phyloP scores from a whole-genome alignment of 208 protist genomes.

The Tritrichomonas foetus region DNA sequence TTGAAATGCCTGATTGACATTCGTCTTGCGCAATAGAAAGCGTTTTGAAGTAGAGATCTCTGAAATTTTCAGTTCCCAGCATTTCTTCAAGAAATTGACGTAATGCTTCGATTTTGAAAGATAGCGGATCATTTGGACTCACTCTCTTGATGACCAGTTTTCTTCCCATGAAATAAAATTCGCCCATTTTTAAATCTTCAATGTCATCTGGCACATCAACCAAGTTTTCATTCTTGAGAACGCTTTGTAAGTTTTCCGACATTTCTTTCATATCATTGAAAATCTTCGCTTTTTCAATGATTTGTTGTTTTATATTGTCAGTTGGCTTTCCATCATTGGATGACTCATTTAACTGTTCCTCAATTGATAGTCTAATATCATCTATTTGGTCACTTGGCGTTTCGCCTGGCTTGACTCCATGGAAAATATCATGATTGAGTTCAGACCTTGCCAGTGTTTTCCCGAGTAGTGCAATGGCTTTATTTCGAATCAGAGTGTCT shows the following conservation, averaged over 20 bases:
- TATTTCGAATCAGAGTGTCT: not conserved
- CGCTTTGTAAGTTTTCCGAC: not conserved
- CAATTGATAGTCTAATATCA: not conserved
- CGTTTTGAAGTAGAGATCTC: not conserved
- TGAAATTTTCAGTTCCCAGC: slow-evolving; percentile 2
- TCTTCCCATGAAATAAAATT: slow-evolving; percentile 34
- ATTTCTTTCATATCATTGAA: slow-evolving; percentile 20
- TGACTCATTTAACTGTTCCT: not conserved
- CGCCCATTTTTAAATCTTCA: not conserved
- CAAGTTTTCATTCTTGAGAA: not conserved
- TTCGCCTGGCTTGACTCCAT: not conserved
- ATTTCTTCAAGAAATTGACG: not conserved
- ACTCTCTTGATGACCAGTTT: not conserved
- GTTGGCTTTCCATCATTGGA: too few relatives aligned
- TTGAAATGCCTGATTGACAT: not conserved
- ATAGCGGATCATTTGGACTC: not conserved
- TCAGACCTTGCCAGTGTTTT: not conserved
- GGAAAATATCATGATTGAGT: not conserved
- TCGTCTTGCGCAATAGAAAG: not conserved
- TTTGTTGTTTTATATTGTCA: not conserved
- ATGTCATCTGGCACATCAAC: slow-evolving; percentile 18
- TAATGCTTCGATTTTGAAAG: not conserved
- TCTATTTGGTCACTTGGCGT: not conserved
- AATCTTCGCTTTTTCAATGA: not conserved
- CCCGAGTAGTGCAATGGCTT: not conserved